Conservation (phyloP, 805 yeast genomes). For the Pichia pseudocactophila region DNA sequence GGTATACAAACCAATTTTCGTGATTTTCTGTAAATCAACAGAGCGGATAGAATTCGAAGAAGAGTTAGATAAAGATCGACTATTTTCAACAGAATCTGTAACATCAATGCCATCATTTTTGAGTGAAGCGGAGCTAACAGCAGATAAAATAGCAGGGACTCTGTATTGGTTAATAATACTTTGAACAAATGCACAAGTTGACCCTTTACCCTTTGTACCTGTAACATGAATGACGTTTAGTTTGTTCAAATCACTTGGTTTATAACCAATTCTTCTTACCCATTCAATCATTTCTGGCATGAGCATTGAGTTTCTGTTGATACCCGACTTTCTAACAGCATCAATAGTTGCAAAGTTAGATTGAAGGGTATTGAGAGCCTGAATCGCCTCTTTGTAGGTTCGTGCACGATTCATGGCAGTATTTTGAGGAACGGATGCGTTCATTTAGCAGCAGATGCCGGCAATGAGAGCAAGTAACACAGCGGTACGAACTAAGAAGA, state of each 20-base stretch:
- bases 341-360: slow-evolving; percentile 87
- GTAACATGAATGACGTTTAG: slow-evolving; percentile 85
- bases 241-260: slow-evolving; percentile 56
- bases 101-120: neutral
- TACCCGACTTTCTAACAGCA: slow-evolving; percentile 66
- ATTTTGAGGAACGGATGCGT: neutral
- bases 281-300: slow-evolving; percentile 83
- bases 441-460: neutral
- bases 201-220: slow-evolving; percentile 98
- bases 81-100: neutral
- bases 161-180: slow-evolving; percentile 65
- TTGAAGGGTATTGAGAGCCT: slow-evolving; percentile 77
- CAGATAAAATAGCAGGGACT: slow-evolving; percentile 12
- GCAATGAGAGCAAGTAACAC: neutral
- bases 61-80: slow-evolving; percentile 5
- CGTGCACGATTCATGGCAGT: slow-evolving; percentile 21
- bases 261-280: slow-evolving; percentile 62
- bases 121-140: neutral
- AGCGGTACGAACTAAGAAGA: no score
- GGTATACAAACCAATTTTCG: slow-evolving; percentile 84
- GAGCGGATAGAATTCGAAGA: slow-evolving; percentile 2
- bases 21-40: slow-evolving; percentile 23
- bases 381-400: slow-evolving; percentile 60
- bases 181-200: slow-evolving; percentile 90
- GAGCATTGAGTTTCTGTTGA: slow-evolving; percentile 50